phyloP scores from a whole-genome alignment of 1,139 yeast species.

The Yamadazyma sp. region DNA sequence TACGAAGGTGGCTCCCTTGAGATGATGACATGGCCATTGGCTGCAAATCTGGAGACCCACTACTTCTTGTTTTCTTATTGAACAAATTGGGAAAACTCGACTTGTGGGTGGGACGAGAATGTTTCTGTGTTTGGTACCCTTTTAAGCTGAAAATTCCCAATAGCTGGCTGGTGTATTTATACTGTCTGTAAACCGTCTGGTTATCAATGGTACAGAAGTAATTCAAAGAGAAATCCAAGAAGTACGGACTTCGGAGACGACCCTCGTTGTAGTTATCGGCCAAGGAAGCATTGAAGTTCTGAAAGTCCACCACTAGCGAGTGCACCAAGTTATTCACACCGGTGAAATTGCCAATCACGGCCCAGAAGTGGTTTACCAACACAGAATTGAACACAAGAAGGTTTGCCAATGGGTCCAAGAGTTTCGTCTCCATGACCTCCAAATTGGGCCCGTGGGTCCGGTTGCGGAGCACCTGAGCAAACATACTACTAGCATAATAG shows the following conservation, averaged over 20 bases:
- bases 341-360: constrained; percentile 7
- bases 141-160: constrained; percentile 10
- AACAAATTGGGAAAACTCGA: constrained; percentile 1
- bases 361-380: constrained; percentile 3
- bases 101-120: neutral
- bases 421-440: constrained; percentile 15
- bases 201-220: constrained; percentile 17
- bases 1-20: neutral
- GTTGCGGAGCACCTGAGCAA: constrained; percentile 4
- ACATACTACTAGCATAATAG: constrained; percentile 10
- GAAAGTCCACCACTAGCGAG: constrained; percentile 9
- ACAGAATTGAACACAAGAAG: constrained; percentile 11
- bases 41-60: too few relatives aligned
- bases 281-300: constrained; percentile 11
- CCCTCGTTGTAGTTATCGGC: constrained; percentile 1
- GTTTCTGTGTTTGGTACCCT: neutral
- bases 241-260: constrained; percentile 9
- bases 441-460: constrained; percentile 4
- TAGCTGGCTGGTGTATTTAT: constrained; percentile 15
- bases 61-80: constrained; percentile 1
- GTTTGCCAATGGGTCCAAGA: constrained; percentile 17
- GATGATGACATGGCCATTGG: neutral
- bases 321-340: constrained; percentile 13
- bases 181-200: constrained; percentile 14
- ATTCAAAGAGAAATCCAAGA: constrained; percentile 12